Conservation (phyloP, 2,329 filamentous ascomycete genomes). For the Pseudogymnoascus sp. region DNA sequence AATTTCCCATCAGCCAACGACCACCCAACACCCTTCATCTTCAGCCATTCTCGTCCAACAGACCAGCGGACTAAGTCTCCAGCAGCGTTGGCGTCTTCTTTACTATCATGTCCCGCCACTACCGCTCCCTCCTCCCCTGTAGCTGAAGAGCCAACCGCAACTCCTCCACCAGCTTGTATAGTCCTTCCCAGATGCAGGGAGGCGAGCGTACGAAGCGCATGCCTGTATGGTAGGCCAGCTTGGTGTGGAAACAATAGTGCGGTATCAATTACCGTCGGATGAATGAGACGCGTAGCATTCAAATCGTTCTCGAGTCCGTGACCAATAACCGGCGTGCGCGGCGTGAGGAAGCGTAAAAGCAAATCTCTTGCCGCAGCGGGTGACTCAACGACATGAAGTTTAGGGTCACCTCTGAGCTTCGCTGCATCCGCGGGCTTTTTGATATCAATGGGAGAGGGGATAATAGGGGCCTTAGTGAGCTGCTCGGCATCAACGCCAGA, state of each 20-base stretch:
- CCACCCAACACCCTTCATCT: constrained; percentile 62
- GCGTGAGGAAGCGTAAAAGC: constrained; percentile 66
- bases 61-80: constrained; percentile 74
- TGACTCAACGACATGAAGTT: constrained; percentile 65
- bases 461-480: constrained; percentile 59
- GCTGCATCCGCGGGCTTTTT: constrained; percentile 16
- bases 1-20: constrained; percentile 41
- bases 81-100: constrained; percentile 82
- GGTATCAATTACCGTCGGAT: constrained; percentile 79
- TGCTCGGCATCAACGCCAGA: constrained; percentile 79
- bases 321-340: constrained; percentile 75
- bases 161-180: constrained; percentile 64
- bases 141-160: constrained; percentile 16
- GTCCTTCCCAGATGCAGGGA: constrained; percentile 59
- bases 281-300: constrained; percentile 74
- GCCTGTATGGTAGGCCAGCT: constrained; percentile 65
- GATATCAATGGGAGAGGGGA: constrained; percentile 27
- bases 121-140: constrained; percentile 19
- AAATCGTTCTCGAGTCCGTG: constrained; percentile 95
- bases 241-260: constrained; percentile 75
- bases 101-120: constrained; percentile 71
- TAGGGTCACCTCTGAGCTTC: constrained; percentile 28
- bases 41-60: constrained; percentile 61
- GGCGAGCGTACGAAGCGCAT: constrained; percentile 69
- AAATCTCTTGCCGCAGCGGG: constrained; percentile 67